Evolutionary conservation across 129 eudicot species (phyloP), one percentile per base, ranked within the genome.

Genomic region (Logfia minima): DNA sequence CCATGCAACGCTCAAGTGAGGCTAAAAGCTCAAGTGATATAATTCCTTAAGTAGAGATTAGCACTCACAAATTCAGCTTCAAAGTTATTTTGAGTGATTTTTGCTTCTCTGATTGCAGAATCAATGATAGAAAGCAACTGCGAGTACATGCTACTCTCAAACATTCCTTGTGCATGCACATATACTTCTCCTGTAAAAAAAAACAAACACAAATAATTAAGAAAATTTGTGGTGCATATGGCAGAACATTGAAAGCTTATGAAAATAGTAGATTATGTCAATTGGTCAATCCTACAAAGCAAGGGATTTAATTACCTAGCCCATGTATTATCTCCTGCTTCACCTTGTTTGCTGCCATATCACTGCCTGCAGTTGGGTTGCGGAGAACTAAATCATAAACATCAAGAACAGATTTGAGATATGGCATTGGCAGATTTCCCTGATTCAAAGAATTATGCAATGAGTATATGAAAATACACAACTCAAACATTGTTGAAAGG

Each of bases 271-370:
- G 43, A 63, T 22, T 37, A 16, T 17, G 39, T 67, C 55, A 26
- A 26, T 26, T 26, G 2, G 29, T 26, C 29, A 59, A 51, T 66
- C 64, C 28, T 52, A 39, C 0, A 52, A 73, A 64, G 18, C 18
- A n/a, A 59, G 64, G 64, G 14, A 59, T 21, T n/a, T 21, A 29
- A 82, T 81, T 95, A 95, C 99, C 99, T 82, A 95, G 93, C 68
- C 96, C 93, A 62, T 91, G 96, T 56, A 95, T 67, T 77, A 89
- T 95, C 89, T 95, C 99, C 88, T 95, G 99, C 88, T 95, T 91
- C 78, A 88, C 92, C 85, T 89, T 95, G 81, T 79, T 81, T 23
- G 92, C 82, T 61, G 89, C 84, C 81, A 80, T 75, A 67, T 75
- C 90, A 79, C 80, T 82, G 64, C 75, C 75, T 77, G 83, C 85